These are phyloP conservation scores for Elsinoe fawcettii DNA, from an alignment of 2,329 filamentous ascomycete species.

Conservation along the genomic window DNA sequence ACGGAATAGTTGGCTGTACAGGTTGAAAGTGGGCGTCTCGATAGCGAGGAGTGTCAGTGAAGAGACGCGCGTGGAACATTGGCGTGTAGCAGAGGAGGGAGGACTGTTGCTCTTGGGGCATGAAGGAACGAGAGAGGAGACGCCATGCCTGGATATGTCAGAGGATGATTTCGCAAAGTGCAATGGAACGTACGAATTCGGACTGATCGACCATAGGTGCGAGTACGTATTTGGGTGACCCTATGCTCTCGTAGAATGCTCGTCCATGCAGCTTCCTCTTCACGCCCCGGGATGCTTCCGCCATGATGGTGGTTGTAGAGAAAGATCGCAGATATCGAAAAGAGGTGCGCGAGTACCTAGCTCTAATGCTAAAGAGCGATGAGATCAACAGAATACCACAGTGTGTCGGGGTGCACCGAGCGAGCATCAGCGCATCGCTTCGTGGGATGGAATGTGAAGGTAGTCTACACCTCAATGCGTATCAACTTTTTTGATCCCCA, in stretches of 20 bases:
- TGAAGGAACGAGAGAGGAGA: slow-evolving; percentile 88
- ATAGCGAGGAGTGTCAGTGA: slow-evolving; percentile 67
- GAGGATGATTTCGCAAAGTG: neutral
- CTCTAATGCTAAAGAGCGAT: neutral
- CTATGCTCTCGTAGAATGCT: slow-evolving; percentile 90
- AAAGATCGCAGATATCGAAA: neutral
- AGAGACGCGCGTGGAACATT: slow-evolving; percentile 92
- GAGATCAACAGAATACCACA: neutral
- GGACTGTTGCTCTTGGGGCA: slow-evolving; percentile 52
- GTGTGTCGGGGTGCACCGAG: neutral
- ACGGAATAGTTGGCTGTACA: slow-evolving; percentile 30
- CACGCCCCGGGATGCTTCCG: neutral
- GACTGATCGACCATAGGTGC: slow-evolving; percentile 98
- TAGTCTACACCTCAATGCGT: neutral
- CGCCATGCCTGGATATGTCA: slow-evolving; percentile 71
- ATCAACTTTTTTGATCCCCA: slow-evolving; percentile 4
- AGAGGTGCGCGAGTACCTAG: neutral
- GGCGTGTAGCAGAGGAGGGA: slow-evolving; percentile 82
- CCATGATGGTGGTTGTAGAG: slow-evolving; percentile 2
- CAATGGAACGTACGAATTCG: slow-evolving; percentile 66
- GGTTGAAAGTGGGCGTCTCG: slow-evolving; percentile 76
- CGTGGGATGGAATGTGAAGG: neutral
- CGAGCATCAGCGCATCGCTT: neutral
- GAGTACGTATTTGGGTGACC: slow-evolving; percentile 80
- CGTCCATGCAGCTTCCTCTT: slow-evolving; percentile 48